These are phyloP conservation scores for Diaporthe vaccinii DNA, from an alignment of 2,329 filamentous ascomycete genomes.

Conservation along the genomic window DNA sequence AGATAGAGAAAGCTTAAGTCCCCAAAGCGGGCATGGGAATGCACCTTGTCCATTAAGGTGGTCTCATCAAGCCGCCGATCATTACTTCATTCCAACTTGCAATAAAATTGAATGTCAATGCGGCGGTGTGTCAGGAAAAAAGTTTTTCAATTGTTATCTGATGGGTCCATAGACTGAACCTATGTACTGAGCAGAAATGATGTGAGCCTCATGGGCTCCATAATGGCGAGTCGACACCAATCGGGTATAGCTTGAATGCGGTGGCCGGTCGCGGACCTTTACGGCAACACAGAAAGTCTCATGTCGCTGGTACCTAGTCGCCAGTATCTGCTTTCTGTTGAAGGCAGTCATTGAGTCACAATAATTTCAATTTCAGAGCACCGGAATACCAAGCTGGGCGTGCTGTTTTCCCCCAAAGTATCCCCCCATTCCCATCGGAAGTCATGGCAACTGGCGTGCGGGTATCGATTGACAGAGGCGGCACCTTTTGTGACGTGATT, in stretches of 20 bases:
- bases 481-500: slow-evolving; percentile 77
- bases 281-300: not conserved
- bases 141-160: not conserved
- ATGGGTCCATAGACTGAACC: not conserved
- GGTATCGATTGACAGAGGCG: slow-evolving; percentile 63
- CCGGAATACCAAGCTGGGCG: not conserved
- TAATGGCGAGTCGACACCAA: not conserved
- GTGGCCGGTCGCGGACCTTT: slow-evolving; percentile 1
- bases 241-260: not conserved
- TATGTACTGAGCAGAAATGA: not conserved
- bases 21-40: too few species aligned
- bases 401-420: not conserved
- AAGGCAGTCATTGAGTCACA: not conserved
- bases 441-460: slow-evolving; percentile 31
- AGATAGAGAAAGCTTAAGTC: not conserved
- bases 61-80: not conserved
- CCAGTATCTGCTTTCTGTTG: not conserved
- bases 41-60: too few species aligned
- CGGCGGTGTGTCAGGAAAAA: not conserved
- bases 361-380: not conserved
- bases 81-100: not conserved
- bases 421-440: not conserved
- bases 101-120: not conserved
- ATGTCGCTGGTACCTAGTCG: not conserved
- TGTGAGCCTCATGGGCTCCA: not conserved